Base-by-base conservation (phyloP, 2,329 filamentous ascomycete species). In the Exophiala phaeomuriformis region DNA sequence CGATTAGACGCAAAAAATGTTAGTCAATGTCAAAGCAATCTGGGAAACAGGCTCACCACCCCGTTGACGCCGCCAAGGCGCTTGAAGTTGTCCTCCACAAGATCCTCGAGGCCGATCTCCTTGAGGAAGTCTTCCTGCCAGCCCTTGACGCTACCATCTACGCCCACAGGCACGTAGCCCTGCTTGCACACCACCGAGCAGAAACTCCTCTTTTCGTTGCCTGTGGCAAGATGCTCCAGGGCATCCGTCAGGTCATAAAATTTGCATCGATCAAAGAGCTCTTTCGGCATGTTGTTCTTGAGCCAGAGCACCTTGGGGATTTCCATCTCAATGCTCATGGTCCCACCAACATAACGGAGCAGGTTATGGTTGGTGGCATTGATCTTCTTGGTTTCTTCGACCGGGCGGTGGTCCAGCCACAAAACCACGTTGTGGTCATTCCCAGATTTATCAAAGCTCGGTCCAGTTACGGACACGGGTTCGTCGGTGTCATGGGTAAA, bases 261-360 rank as follows among this genome's bases (percentile, higher is more conserved):
- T 71, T 95, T 96, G 82, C 90, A 96, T 58, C 85, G 83, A 52
- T 85, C 84, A 65, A 97, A 98, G 10, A 93, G 77, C 64, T 95
- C 88, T 51, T 86, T 79, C 2, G 93, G 86, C 93, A 98, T 97
- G 73, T 97, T 82, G 72, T 95, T 95, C 79, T 97, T 97, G 67
- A 98, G 79, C 93, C 93, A 98, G 53, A 97, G 78, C 1, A 96
- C 88, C 74, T 98, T 98, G 60, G 93, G 93, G 52, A 98, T 94
- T 71, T 98, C 93, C 93, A 98, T 98, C 76, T 98, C 93, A 61
- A 96, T 91, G 68, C 89, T 95, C 93, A 98, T 98, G 69, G 86
- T 91, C 59, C 93, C 93, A 63, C 93, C 93, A 12, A 98, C 93
- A 67, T 98, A 98, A 66, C 90, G 86, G 55, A 98, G 81, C 50